Evolutionary conservation across 306 rosid species (phyloP).

Genomic region (Prinsepia uniflora): DNA sequence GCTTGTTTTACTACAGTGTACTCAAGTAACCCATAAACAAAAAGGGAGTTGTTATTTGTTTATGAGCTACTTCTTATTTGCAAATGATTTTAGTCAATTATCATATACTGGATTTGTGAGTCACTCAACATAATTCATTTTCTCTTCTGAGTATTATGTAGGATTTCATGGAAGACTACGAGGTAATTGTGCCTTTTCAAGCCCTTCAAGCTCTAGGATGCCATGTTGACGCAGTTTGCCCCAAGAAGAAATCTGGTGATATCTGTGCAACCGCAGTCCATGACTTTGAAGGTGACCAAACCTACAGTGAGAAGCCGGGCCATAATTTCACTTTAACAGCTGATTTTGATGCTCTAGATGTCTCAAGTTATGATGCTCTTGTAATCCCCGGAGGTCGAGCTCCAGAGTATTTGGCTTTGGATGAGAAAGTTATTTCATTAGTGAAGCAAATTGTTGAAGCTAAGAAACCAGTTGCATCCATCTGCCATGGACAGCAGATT

Average conservation of each 20-base stretch:
- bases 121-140: conserved; percentile 4
- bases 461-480: conserved; percentile 52
- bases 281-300: conserved; percentile 95
- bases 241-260: conserved; percentile 74
- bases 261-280: conserved; percentile 72
- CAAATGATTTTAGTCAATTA: background rate
- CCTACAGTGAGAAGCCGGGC: conserved; percentile 77
- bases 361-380: conserved; percentile 62
- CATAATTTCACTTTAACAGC: conserved; percentile 61
- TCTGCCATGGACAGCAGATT: conserved; percentile 76
- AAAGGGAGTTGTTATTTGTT: background rate
- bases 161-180: conserved; percentile 95
- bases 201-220: conserved; percentile 82
- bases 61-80: background rate
- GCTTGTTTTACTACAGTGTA: background rate
- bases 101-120: background rate
- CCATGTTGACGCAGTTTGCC: conserved; percentile 82
- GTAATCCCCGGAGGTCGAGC: conserved; percentile 59
- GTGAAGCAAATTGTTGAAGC: conserved; percentile 45
- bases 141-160: conserved; percentile 21
- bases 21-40: too few relatives aligned
- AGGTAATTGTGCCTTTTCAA: conserved; percentile 78
- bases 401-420: conserved; percentile 50
- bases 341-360: conserved; percentile 46
- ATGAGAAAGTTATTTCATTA: conserved; percentile 34